phyloP scores from a whole-genome alignment of 345 rosid genomes.

The Ceriops tagal region DNA sequence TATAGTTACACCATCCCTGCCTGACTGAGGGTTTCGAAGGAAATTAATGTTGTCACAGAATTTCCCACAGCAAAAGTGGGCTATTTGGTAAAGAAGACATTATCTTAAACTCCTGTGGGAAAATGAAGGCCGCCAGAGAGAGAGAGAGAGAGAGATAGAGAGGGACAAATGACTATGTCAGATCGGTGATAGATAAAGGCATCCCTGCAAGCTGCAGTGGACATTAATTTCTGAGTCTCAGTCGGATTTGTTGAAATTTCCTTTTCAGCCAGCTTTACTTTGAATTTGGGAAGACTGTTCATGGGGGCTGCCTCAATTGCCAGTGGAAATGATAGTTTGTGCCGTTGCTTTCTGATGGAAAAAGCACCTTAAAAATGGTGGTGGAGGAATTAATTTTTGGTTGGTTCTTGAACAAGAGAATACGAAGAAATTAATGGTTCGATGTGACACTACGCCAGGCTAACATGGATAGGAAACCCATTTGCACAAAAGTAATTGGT shows the following conservation, averaged over 20 bases:
- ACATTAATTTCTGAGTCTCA: not conserved
- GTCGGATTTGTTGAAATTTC: slow-evolving; percentile 27
- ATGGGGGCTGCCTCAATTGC: slow-evolving; percentile 24
- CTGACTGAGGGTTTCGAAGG: too few relatives aligned
- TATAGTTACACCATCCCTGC: too few relatives aligned
- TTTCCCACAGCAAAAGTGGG: too few relatives aligned
- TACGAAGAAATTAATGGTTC: slow-evolving; percentile 18
- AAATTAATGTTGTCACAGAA: too few relatives aligned
- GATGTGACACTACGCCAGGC: not conserved
- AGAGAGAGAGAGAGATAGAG: too few relatives aligned
- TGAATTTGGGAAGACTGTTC: slow-evolving; percentile 23
- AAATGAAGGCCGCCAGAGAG: too few relatives aligned
- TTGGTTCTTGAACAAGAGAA: slow-evolving; percentile 23
- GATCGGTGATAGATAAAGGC: too few relatives aligned
- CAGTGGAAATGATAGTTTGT: slow-evolving; percentile 27
- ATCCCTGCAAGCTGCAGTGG: slow-evolving; percentile 17
- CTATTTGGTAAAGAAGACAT: too few relatives aligned
- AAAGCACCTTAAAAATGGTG: not conserved
- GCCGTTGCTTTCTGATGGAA: slow-evolving; percentile 17
- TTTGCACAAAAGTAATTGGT: too few relatives aligned
- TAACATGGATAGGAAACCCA: too few relatives aligned
- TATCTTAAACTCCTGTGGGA: too few relatives aligned
- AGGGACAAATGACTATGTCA: too few relatives aligned
- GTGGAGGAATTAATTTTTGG: slow-evolving; percentile 17
- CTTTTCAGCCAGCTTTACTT: slow-evolving; percentile 24